Evolutionary conservation across 257 asterid species (phyloP), one percentile per base, ranked within the genome.

Genomic region (Nicotiana otophora): DNA sequence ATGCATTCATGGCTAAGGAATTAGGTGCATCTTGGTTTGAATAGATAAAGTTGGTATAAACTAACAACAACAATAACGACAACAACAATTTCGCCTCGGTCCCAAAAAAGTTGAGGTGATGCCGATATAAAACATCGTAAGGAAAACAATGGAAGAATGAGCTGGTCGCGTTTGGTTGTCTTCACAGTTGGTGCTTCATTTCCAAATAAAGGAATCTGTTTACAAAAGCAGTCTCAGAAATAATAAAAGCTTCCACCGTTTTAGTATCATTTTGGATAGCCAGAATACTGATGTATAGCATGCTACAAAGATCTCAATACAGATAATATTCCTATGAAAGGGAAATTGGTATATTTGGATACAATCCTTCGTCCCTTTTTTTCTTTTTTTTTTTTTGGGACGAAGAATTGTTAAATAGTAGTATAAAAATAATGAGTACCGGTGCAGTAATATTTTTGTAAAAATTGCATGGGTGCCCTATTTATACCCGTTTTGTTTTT

Each of bases 1-100:
- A 90, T 28, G 91, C 90, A 5, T 95, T 95, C 90, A 92, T 95
- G 98, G 97, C 94, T 28, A 91, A 91, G 92, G 91, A 87, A 83
- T 82, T 95, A 72, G 91, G 82, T 76, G 98, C 95, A 5, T 57
- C 90, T 28, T 95, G 99, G 99, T 74, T 84, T 55, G 92, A 92
- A 80, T 95, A 91, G 54, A 53, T 57, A 55, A 63, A 3, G 57
- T 19, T 36, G 55, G 80, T 51, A 5, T 26, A 57, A 26, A 34
- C 39, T 34, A 31, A 31, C 33, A 1, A 28, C 30, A 33, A 34
- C 39, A 5, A 34, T n/a, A n/a, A n/a, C n/a, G n/a, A n/a, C 39
- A 5, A 34, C 39, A 34, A 34, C 1, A 34, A 34, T 34, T 34
- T 5, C 39, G 39, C 39, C 39, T 34, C 39, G 5, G 7, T 34